A percentile compares a stretch with the other conserved stretches of the same genome.
Evolutionary conservation across 2,329 filamentous ascomycete genomes (phyloP).

Genomic region (Dendryphion nanum): DNA sequence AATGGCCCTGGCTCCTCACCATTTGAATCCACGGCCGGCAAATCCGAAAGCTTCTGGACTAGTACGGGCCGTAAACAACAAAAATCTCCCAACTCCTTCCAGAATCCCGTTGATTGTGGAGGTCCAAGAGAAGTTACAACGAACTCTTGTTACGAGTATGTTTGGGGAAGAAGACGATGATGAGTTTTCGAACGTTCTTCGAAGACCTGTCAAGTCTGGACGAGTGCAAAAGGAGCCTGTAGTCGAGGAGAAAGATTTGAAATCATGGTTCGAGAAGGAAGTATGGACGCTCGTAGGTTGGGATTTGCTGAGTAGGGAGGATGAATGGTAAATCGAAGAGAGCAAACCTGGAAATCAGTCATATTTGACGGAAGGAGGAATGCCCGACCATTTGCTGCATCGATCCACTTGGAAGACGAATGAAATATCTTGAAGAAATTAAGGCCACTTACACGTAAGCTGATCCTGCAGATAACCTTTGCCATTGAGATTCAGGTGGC

Average conservation of each 20-base stretch:
- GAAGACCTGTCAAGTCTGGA: constrained; percentile 32
- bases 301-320: constrained; percentile 44
- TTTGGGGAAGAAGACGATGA: constrained; percentile 40
- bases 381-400: too few species aligned
- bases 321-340: constrained; percentile 1
- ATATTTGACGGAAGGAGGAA: background rate
- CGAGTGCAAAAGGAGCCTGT: constrained; percentile 32
- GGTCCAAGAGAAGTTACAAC: constrained; percentile 45
- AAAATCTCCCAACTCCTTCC: constrained; percentile 17
- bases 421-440: too few species aligned
- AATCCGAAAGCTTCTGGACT: constrained; percentile 4
- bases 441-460: too few species aligned
- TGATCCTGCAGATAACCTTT: too few species aligned
- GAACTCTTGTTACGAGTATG: constrained; percentile 45
- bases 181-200: constrained; percentile 42
- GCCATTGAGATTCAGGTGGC: too few species aligned
- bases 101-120: constrained; percentile 34
- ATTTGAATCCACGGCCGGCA: constrained; percentile 27
- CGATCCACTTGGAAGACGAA: too few species aligned
- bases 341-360: background rate
- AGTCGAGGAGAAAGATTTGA: constrained; percentile 40
- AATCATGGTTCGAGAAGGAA: constrained; percentile 56
- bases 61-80: constrained; percentile 25
- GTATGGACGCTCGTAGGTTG: constrained; percentile 59
- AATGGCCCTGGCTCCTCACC: constrained; percentile 38